Conservation (phyloP, 2,329 filamentous ascomycete species). For the Pseudocercospora crystallina region DNA sequence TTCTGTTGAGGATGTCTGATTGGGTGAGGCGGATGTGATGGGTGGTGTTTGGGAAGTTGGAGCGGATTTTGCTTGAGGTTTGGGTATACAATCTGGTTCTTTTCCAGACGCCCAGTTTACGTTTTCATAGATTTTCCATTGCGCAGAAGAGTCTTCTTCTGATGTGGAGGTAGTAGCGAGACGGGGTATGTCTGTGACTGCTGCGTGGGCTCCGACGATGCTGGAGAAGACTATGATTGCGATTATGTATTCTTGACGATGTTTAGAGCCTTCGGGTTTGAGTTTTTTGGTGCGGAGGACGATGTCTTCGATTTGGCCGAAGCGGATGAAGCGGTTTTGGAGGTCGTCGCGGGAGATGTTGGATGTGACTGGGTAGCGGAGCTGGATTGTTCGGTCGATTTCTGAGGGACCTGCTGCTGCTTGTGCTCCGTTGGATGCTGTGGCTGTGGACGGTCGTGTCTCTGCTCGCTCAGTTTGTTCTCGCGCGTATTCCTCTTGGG, state of each 20-base stretch:
- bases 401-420: conserved; percentile 46
- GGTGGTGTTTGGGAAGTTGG: neutral
- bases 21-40: too few species aligned
- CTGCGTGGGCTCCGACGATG: conserved; percentile 58
- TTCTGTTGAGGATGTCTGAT: too few species aligned
- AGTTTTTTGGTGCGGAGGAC: conserved; percentile 57
- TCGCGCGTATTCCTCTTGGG: conserved; percentile 49
- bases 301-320: conserved; percentile 58
- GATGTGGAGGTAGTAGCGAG: neutral
- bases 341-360: conserved; percentile 50
- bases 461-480: conserved; percentile 27
- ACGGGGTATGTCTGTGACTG: conserved; percentile 49
- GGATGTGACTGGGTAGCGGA: conserved; percentile 43
- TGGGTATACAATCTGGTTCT: conserved; percentile 48
- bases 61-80: conserved; percentile 8
- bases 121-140: conserved; percentile 53
- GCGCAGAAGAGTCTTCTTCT: conserved; percentile 26
- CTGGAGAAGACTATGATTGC: conserved; percentile 59
- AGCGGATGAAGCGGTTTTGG: conserved; percentile 49
- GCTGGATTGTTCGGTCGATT: conserved; percentile 58
- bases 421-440: neutral
- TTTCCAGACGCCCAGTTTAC: conserved; percentile 56
- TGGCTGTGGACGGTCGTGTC: neutral
- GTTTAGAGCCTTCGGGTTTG: conserved; percentile 33
- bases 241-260: conserved; percentile 39